Percentiles rank a stretch among this genome's conserved stretches.
Evolutionary conservation across 2,329 filamentous ascomycete species (phyloP).

Genomic region (Didymella pomorum): DNA sequence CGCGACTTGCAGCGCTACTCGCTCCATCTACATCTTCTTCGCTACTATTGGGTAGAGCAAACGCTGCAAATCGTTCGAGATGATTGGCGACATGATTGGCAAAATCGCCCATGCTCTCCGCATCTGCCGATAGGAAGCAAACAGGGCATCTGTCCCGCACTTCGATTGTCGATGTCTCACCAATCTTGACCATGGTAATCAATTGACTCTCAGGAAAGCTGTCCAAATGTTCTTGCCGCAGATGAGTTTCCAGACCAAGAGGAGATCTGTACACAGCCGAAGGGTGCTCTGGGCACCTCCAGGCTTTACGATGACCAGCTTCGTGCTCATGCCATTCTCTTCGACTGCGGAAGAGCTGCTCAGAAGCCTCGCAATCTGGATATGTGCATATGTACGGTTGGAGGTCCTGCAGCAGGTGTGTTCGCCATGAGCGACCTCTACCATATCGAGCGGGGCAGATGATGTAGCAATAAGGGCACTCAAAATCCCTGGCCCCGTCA

Average conservation of each 20-base stretch:
- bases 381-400: conserved; percentile 52
- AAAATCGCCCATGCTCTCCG: conserved; percentile 36
- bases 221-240: conserved; percentile 39
- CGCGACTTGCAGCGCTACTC: conserved; percentile 44
- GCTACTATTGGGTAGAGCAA: conserved; percentile 41
- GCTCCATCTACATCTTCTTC: conserved; percentile 43
- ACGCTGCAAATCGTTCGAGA: conserved; percentile 46
- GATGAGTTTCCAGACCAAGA: conserved; percentile 40
- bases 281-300: conserved; percentile 49
- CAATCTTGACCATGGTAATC: conserved; percentile 41
- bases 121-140: conserved; percentile 36
- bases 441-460: conserved; percentile 51
- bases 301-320: conserved; percentile 47
- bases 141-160: conserved; percentile 44
- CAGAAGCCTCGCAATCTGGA: conserved; percentile 35
- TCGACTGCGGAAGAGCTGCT: conserved; percentile 47
- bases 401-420: conserved; percentile 48
- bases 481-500: conserved; percentile 47
- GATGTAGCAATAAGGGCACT: conserved; percentile 51
- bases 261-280: conserved; percentile 38
- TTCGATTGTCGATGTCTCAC: conserved; percentile 46
- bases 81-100: conserved; percentile 50
- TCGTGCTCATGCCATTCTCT: conserved; percentile 51
- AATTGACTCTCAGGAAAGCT: conserved; percentile 43
- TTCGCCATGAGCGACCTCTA: conserved; percentile 44